Evolutionary conservation across 2,329 filamentous ascomycete genomes (phyloP).

Genomic region (Biscogniauxia mediterranea): DNA sequence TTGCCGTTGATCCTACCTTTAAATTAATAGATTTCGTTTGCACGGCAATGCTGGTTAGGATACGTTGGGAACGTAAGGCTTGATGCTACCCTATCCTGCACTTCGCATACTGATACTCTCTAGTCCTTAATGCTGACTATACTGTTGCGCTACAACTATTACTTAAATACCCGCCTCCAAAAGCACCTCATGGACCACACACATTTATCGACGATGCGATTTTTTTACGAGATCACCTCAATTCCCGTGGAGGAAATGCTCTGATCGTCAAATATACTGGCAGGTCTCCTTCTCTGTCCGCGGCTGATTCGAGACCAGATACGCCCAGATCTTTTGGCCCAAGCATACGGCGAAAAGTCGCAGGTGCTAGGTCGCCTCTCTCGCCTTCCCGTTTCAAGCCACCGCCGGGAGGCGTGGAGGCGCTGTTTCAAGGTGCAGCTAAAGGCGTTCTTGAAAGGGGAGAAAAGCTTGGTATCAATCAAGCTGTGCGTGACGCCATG

Average conservation of each 20-base stretch:
- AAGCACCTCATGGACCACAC: slow-evolving; percentile 62
- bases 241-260: slow-evolving; percentile 57
- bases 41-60: slow-evolving; percentile 86
- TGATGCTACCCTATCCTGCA: slow-evolving; percentile 1
- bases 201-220: slow-evolving; percentile 85
- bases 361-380: slow-evolving; percentile 44
- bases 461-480: slow-evolving; percentile 76
- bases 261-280: slow-evolving; percentile 72
- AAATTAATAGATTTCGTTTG: slow-evolving; percentile 88
- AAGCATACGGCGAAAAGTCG: slow-evolving; percentile 41
- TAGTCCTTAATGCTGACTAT: slow-evolving; percentile 84
- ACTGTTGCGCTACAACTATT: slow-evolving; percentile 79
- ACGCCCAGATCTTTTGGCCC: slow-evolving; percentile 38
- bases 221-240: slow-evolving; percentile 66
- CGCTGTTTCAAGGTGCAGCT: slow-evolving; percentile 72
- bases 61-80: slow-evolving; percentile 76
- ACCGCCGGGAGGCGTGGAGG: slow-evolving; percentile 61
- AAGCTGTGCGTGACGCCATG: slow-evolving; percentile 76
- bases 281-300: slow-evolving; percentile 41
- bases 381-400: slow-evolving; percentile 50
- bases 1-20: slow-evolving; percentile 78
- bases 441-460: slow-evolving; percentile 71
- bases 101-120: slow-evolving; percentile 23
- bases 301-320: slow-evolving; percentile 27
- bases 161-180: slow-evolving; percentile 75